Evolutionary conservation across 306 rosid species (phyloP).

Genomic region (Abrus pulchellus): DNA sequence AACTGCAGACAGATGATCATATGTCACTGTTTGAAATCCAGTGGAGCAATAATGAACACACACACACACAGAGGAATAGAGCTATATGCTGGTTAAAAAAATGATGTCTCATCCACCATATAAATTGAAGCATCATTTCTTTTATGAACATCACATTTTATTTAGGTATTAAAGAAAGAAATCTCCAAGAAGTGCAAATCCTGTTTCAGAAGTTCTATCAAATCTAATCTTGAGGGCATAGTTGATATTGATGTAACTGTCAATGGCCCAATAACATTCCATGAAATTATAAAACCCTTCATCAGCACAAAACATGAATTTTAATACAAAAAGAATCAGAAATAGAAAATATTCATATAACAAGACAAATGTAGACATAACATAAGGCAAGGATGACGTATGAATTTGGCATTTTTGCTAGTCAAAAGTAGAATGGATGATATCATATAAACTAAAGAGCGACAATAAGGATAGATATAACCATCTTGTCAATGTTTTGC

Average conservation of each 20-base stretch:
- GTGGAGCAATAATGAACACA: neutral
- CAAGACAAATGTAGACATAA: neutral
- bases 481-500: neutral
- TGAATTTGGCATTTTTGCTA: neutral
- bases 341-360: conserved; percentile 2
- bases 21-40: conserved; percentile 18
- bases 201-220: neutral
- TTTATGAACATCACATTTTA: conserved; percentile 8
- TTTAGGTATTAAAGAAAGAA: conserved; percentile 6
- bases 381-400: neutral
- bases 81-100: neutral
- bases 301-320: neutral
- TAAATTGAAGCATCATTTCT: neutral
- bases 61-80: neutral
- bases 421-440: conserved; percentile 20
- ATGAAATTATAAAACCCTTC: conserved; percentile 8
- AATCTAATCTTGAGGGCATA: conserved; percentile 26
- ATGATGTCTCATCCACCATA: conserved; percentile 7
- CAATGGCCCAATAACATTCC: conserved; percentile 10
- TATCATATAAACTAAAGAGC: neutral
- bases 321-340: neutral
- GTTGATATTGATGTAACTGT: conserved; percentile 5
- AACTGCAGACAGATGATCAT: conserved; percentile 67
- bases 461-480: neutral
- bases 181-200: neutral